Evolutionary conservation across 2,329 filamentous ascomycete genomes (phyloP).

Genomic region (Fusarium phyllophilum): DNA sequence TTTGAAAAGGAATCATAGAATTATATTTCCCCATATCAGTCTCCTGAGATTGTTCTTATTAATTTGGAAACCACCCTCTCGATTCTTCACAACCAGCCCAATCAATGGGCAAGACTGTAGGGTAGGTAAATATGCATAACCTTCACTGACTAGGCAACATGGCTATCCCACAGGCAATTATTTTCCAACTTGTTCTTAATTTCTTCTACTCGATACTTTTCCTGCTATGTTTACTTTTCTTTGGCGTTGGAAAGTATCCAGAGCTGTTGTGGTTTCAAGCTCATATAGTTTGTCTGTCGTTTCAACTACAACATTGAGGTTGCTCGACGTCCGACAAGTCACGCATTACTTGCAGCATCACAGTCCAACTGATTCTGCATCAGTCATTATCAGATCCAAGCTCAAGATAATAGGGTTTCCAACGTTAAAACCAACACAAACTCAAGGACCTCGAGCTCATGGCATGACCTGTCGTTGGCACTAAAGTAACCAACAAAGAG

Average conservation of each 20-base stretch:
- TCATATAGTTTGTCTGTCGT: neutral
- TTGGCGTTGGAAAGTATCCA: neutral
- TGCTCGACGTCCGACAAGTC: neutral
- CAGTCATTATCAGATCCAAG: constrained; percentile 2
- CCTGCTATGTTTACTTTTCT: too few species aligned
- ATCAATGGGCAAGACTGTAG: fast-evolving
- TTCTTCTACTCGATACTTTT: neutral
- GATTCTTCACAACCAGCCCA: neutral
- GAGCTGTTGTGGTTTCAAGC: neutral
- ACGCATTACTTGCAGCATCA: too few species aligned
- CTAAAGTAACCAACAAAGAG: constrained; percentile 38
- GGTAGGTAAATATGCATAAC: neutral
- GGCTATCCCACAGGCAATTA: neutral
- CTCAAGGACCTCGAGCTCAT: neutral
- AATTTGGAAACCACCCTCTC: neutral
- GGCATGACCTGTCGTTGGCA: constrained; percentile 26
- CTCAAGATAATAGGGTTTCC: neutral
- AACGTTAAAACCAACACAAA: neutral
- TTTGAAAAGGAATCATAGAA: too few species aligned
- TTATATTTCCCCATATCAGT: too few species aligned
- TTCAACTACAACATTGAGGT: neutral
- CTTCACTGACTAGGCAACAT: neutral
- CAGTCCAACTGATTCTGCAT: neutral
- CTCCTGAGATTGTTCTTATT: neutral
- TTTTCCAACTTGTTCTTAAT: neutral